Base-by-base conservation (phyloP, 2,329 filamentous ascomycete species). In the Claviceps pazoutovae region DNA sequence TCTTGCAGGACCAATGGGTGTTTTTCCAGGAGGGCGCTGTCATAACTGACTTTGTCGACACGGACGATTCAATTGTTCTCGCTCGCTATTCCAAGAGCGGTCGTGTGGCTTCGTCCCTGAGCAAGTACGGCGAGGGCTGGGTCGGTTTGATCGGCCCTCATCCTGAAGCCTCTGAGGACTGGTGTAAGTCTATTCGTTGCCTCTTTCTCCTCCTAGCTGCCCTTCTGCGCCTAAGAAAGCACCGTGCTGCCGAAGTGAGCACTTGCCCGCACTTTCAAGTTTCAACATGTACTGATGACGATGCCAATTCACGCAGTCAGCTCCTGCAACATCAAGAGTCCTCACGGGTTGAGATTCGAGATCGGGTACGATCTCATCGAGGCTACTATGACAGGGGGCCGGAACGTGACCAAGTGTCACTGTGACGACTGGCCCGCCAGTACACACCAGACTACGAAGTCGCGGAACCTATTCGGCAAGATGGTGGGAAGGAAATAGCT, bases 11-110 rank as follows among this genome's bases (percentile, higher is more conserved):
- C 26, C 50, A 54, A 9, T 61, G 60, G 61, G n/a, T 61, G 6
- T 63, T 58, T 34, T 63, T 61, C 45, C 61, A 63, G 44, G 61
- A 63, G 34, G 60, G 61, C 11, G 56, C 56, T 1, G 44, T 55
- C 7, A 55, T 61, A n/a, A 56, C 50, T 14, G 56, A 58, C 9
- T n/a, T 60, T 6, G 26, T 49, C 13, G 51, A 52, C n/a, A 53
- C 53, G 17, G 46, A 54, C 13, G 48, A 44, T 34, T 44, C 19
- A 17, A 48, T 54, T 9, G 55, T 62, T 3, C 38, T 63, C 17
- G 60, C 52, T 2, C 51, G 53, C 2, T 63, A 63, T 46, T 61
- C 59, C 2, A 54, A 44, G 43, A 58, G 56, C 13, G 56, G 56
- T 1, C 48, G 60, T 49, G 58, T 61, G 2, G 60, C 60, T 13